Percentiles rank a stretch among this genome's conserved stretches.
These are phyloP conservation scores for Cytidiella melzeri DNA, from an alignment of 768 basidiomycete genomes.

Conservation along the genomic window DNA sequence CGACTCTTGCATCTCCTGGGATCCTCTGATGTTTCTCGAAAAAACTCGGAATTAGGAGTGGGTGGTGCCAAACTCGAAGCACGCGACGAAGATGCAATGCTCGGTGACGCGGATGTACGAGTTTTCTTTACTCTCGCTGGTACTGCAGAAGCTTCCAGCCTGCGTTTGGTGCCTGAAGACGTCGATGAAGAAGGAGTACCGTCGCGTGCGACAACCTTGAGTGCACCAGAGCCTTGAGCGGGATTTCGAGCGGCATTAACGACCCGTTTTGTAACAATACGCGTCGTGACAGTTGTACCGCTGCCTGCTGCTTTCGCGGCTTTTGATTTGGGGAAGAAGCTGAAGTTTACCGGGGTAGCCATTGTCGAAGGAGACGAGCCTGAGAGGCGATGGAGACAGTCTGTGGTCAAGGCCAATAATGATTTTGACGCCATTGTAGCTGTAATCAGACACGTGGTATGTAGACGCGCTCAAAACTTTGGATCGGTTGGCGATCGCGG, in stretches of 20 bases:
- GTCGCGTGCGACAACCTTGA: constrained; percentile 18
- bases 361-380: not conserved
- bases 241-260: constrained; percentile 14
- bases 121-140: constrained; percentile 18
- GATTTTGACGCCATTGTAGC: not conserved
- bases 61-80: constrained; percentile 15
- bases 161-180: constrained; percentile 19
- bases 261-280: constrained; percentile 25
- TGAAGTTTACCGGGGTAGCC: constrained; percentile 17
- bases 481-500: no score
- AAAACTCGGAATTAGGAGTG: constrained; percentile 6
- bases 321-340: constrained; percentile 28
- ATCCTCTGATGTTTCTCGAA: constrained; percentile 11
- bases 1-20: constrained; percentile 42
- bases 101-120: constrained; percentile 19
- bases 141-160: constrained; percentile 4
- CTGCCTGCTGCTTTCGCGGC: constrained; percentile 15
- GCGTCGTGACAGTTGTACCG: constrained; percentile 12
- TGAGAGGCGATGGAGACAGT: no score
- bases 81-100: constrained; percentile 14
- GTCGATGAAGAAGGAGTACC: constrained; percentile 16
- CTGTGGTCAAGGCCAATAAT: not conserved
- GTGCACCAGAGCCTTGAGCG: constrained; percentile 14
- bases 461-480: no score
- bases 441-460: no score